Base-by-base conservation (phyloP, 352 stramenopile genomes). In the Aphanomyces stellatus region DNA sequence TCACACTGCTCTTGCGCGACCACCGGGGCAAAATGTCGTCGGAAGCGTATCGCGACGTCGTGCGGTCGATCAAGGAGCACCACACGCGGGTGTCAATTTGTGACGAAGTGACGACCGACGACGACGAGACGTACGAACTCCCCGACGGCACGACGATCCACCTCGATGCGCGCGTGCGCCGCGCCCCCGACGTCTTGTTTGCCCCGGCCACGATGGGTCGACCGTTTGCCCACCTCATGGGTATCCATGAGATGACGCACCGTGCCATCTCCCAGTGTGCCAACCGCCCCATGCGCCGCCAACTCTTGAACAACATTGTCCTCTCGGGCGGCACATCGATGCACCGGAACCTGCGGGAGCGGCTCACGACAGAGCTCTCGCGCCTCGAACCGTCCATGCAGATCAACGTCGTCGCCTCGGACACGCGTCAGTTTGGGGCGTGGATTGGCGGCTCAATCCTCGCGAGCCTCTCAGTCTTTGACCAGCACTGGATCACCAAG, bases 401-500 rank as follows among this genome's bases (percentile, higher is more conserved):
- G 13, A 71, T 86, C 48, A 65, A 88, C 71, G 92, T 96, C 67
- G 86, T 85, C 25, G 87, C 87, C 60, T 88, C 88, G 11, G 86
- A 83, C 13, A 80, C 97, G 61, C 75, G 90, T 51, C 78, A 88
- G 31, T 74, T 88, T 63, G 88, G 82, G 8, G 82, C 84, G 2
- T 97, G 90, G 90, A 71, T 97, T 41, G 90, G 90, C 43, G 90
- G 88, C 19, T 95, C 85, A 66, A 95, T 97, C 67, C 69, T 97
- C 22, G 85, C 74, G 17, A 92, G 78, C 62, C 74, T 97, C 43
- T 88, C 83, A 51, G 94, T 77, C 40, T 97, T 97, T 76, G 77
- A 93, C 65, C 80, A 96, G 48, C 96, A 96, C 83, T 97, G 87
- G 86, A 90, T 97, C 64, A 89, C 82, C 17, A 96, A 88, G 70